Conservation (phyloP, 495 filamentous ascomycete genomes). For the Pseudotulostoma volvatum region DNA sequence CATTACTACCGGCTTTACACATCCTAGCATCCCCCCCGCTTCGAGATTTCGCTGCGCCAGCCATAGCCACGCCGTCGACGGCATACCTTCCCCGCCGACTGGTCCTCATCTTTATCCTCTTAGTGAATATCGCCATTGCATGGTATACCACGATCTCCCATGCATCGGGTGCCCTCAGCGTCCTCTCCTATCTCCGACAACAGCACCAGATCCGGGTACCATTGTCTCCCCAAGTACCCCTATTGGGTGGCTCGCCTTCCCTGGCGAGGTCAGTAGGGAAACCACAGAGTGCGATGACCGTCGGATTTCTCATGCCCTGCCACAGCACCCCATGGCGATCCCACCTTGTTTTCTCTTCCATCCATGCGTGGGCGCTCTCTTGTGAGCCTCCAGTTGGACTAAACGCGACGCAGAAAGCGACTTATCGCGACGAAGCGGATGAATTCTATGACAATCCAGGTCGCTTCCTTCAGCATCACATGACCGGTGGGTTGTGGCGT, state of each 20-base stretch:
- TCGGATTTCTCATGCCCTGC: conserved; percentile 90
- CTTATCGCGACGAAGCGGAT: conserved; percentile 79
- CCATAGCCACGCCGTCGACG: conserved; percentile 15
- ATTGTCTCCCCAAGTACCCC: background rate
- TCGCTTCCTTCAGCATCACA: conserved; percentile 40
- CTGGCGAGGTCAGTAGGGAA: background rate
- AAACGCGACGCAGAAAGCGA: conserved; percentile 33
- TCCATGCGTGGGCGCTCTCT: conserved; percentile 71
- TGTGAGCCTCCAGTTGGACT: conserved; percentile 78
- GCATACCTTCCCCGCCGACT: conserved; percentile 29
- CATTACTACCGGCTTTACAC: conserved; percentile 72
- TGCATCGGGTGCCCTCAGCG: conserved; percentile 57
- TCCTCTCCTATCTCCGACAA: conserved; percentile 54
- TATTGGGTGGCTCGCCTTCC: background rate
- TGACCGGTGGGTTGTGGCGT: conserved; percentile 26
- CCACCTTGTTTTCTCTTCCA: conserved; percentile 56
- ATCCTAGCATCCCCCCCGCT: conserved; percentile 56
- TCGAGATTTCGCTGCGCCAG: conserved; percentile 44
- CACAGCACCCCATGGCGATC: conserved; percentile 96
- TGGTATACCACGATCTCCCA: conserved; percentile 61
- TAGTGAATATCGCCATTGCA: conserved; percentile 54
- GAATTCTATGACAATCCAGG: conserved; percentile 59
- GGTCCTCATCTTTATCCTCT: conserved; percentile 39
- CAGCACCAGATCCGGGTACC: too few species aligned
- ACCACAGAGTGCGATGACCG: conserved; percentile 36